These are phyloP conservation scores for Theileria annulata DNA, from an alignment of 169 alveolate genomes.

Conservation along the genomic window DNA sequence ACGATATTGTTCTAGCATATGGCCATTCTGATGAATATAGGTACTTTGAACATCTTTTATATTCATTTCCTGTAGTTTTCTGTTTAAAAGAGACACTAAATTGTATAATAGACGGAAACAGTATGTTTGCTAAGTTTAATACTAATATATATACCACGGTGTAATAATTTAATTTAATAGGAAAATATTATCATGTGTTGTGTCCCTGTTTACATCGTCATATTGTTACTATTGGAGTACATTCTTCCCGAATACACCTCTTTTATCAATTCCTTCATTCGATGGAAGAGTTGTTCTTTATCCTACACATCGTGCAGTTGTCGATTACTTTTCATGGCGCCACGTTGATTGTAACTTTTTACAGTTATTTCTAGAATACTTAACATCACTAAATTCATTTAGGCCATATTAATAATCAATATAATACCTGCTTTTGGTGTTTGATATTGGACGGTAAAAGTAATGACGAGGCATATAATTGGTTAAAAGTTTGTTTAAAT, in stretches of 20 bases:
- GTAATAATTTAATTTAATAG: slow-evolving; percentile 70
- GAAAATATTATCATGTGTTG: slow-evolving; percentile 86
- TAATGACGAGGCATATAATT: slow-evolving; percentile 84
- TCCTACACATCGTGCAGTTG: slow-evolving; percentile 86
- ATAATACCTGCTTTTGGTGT: slow-evolving; percentile 96
- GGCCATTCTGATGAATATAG: slow-evolving; percentile 93
- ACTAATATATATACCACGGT: no score
- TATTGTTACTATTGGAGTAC: slow-evolving; percentile 84
- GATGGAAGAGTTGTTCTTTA: slow-evolving; percentile 92
- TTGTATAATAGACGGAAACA: slow-evolving; percentile 72
- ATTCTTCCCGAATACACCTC: slow-evolving; percentile 74
- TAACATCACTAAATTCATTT: neutral
- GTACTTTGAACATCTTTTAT: slow-evolving; percentile 37
- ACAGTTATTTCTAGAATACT: neutral
- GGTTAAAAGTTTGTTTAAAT: slow-evolving; percentile 46
- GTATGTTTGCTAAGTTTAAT: slow-evolving; percentile 20
- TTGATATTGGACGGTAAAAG: slow-evolving; percentile 84
- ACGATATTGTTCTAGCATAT: slow-evolving; percentile 91
- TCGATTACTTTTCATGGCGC: slow-evolving; percentile 90
- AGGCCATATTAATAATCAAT: slow-evolving; percentile 93
- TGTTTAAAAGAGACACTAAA: slow-evolving; percentile 58
- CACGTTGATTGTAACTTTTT: slow-evolving; percentile 84
- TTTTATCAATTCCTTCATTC: slow-evolving; percentile 87
- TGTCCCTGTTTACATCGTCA: slow-evolving; percentile 89
- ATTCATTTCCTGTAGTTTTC: slow-evolving; percentile 31